phyloP scores from a whole-genome alignment of 2,329 filamentous ascomycete species.

The Arthrobotrys pseudoclavata region DNA sequence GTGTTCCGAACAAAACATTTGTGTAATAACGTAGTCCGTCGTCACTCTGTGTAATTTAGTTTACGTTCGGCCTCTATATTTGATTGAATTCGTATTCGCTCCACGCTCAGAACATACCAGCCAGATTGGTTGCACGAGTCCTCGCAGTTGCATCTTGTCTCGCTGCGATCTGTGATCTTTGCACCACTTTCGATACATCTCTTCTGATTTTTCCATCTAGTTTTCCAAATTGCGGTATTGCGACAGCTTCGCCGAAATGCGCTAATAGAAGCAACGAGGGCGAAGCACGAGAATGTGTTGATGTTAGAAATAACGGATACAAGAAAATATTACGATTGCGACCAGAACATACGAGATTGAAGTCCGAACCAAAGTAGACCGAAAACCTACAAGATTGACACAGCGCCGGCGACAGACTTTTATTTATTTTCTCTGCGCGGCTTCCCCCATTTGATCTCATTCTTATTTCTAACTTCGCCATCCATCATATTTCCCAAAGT shows the following conservation, averaged over 20 bases:
- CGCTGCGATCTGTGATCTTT: constrained; percentile 5
- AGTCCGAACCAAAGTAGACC: not conserved
- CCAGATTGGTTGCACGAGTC: constrained; percentile 49
- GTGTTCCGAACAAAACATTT: constrained; percentile 54
- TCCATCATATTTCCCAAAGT: not conserved
- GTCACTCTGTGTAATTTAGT: constrained; percentile 30
- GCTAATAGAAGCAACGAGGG: constrained; percentile 18
- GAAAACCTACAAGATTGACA: constrained; percentile 1
- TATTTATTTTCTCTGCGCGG: constrained; percentile 15
- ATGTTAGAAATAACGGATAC: constrained; percentile 31
- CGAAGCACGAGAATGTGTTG: constrained; percentile 48
- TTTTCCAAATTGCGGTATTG: constrained; percentile 19
- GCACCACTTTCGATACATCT: constrained; percentile 36
- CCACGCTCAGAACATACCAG: constrained; percentile 32
- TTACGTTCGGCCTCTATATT: not conserved
- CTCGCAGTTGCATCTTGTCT: constrained; percentile 20
- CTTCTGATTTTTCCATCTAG: constrained; percentile 9
- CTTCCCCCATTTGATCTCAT: constrained; percentile 3
- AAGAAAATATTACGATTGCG: not conserved
- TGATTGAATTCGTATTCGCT: not conserved
- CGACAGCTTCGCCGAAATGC: constrained; percentile 16
- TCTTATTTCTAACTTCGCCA: constrained; percentile 4
- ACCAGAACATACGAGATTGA: not conserved
- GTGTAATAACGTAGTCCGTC: constrained; percentile 50
- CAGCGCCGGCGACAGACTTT: not conserved